These are phyloP conservation scores for Mortierella claussenii DNA, from an alignment of 192 early-diverging fungal genomes.

Conservation along the genomic window DNA sequence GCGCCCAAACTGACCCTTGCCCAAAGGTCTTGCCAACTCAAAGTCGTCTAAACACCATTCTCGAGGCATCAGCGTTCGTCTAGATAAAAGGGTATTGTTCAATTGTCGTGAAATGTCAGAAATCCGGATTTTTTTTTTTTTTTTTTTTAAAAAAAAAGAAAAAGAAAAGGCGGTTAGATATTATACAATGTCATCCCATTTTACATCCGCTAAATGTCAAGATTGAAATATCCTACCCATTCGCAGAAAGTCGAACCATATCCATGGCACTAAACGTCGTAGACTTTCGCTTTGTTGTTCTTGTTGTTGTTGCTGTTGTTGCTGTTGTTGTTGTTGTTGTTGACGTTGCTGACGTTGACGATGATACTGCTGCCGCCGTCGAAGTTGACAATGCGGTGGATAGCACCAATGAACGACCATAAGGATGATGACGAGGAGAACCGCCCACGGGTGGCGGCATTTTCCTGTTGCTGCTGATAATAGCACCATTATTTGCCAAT, in stretches of 20 bases:
- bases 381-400: no score
- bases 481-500: conserved; percentile 5
- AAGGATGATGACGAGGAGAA: conserved; percentile 34
- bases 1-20: conserved; percentile 96
- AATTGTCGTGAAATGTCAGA: no score
- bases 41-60: conserved; percentile 83
- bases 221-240: conserved; percentile 8
- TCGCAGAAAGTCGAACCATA: not conserved
- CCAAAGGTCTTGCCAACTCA: conserved; percentile 88
- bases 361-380: no score
- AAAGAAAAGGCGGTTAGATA: not conserved
- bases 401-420: conserved; percentile 31
- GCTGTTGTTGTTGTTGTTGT: no score
- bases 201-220: no score
- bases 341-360: no score
- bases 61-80: conserved; percentile 16
- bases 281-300: not conserved
- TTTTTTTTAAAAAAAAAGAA: not conserved
- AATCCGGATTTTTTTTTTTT: no score
- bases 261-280: conserved; percentile 8
- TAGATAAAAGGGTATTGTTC: no score
- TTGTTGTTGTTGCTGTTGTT: no score
- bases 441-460: conserved; percentile 38
- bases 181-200: not conserved
- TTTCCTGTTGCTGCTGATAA: conserved; percentile 4